Conservation (phyloP, 192 early-diverging fungal species). For the Mortierella hygrophila region DNA sequence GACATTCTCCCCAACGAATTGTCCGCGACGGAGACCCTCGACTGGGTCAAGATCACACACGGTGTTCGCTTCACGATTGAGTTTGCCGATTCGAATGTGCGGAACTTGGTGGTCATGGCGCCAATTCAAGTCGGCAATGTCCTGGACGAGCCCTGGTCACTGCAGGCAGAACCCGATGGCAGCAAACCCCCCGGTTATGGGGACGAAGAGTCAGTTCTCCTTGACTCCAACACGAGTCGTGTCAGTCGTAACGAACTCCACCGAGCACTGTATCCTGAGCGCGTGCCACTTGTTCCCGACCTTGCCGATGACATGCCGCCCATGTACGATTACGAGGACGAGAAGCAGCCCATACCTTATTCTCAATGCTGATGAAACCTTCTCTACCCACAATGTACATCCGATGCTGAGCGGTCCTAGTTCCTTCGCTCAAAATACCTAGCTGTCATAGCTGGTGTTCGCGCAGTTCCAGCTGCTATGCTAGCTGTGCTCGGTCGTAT, state of each 20-base stretch:
- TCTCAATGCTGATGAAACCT: constrained; percentile 4
- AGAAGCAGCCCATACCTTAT: constrained; percentile 21
- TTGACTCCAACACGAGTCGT: constrained; percentile 49
- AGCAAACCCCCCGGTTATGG: constrained; percentile 45
- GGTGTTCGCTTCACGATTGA: constrained; percentile 31
- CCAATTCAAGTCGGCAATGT: constrained; percentile 30
- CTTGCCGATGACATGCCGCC: constrained; percentile 37
- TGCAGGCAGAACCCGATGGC: constrained; percentile 18
- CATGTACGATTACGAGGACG: constrained; percentile 27
- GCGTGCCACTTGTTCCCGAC: constrained; percentile 38
- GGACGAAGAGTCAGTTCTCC: constrained; percentile 7
- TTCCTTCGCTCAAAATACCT: background rate
- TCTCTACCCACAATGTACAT: no score
- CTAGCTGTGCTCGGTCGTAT: background rate
- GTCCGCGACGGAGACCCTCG: constrained; percentile 13
- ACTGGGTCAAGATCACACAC: constrained; percentile 31
- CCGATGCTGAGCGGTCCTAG: no score
- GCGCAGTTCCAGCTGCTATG: no score
- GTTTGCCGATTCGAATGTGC: constrained; percentile 23
- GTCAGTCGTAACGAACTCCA: constrained; percentile 11
- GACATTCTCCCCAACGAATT: constrained; percentile 14
- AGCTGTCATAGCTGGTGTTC: background rate
- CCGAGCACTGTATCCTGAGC: constrained; percentile 32
- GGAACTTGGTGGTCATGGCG: constrained; percentile 26
- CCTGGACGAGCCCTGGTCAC: constrained; percentile 30